Base-by-base conservation (phyloP, 495 filamentous ascomycete genomes). In the Penicillium soppii region DNA sequence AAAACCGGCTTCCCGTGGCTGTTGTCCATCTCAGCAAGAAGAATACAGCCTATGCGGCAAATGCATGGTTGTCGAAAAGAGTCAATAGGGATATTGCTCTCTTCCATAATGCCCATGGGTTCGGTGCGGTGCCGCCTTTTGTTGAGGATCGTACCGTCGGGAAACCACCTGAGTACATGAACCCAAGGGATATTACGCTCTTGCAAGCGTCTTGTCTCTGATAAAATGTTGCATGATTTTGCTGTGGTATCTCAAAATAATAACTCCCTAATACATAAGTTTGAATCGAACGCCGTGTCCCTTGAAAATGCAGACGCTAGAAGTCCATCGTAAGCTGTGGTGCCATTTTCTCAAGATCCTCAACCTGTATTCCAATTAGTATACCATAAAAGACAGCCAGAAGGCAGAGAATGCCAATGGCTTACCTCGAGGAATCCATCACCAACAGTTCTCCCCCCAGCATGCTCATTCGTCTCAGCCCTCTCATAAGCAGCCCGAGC, bases 291-390 rank as follows among this genome's bases (percentile, higher is more conserved):
- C 53, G 50, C 61, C 54, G 19, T 56, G 23, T 33, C 22, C 45
- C 21, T 4, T 50, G 19, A 26, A 20, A 35, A 47, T 4, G n/a
- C 13, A 26, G 19, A 37, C 10, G 35, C 43, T 57, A 87, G 52
- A 98, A 90, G 72, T 98, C 94, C 72, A 98, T 75, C 62, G 95
- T 65, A 65, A 98, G 70, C 73, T 96, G 91, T 47, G 91, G 90
- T 30, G 88, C 88, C 60, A 95, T 71, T 69, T 90, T 95, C 74
- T 98, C 95, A 49, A 98, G 71, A 76, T 97, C 76, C 47, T 80
- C 79, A 9, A 80, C 76, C 76, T 81, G 57, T 20, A 20, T 25
- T 26, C 2, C 16, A 22, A 46, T 57, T 44, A 59, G 51, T 45
- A 54, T 47, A 48, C 29, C 23, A 44, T 10, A 21, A 20, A 25